These are phyloP conservation scores for Neurospora tetraspora DNA, from an alignment of 495 filamentous ascomycete genomes.

Conservation along the genomic window DNA sequence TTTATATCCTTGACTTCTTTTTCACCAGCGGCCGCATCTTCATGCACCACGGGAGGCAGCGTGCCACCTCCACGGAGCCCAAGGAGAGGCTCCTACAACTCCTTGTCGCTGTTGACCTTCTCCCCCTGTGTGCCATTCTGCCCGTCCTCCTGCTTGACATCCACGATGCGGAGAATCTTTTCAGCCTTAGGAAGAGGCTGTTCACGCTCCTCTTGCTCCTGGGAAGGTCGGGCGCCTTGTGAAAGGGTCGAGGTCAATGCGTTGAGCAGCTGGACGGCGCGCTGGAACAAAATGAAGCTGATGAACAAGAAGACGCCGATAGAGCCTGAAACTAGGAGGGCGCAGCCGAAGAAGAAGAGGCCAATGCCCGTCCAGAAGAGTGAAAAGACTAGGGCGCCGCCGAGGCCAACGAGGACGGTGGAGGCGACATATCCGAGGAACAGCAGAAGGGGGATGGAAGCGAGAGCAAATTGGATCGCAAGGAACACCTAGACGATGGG, in stretches of 20 bases:
- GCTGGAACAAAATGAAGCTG: not conserved
- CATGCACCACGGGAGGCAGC: not conserved
- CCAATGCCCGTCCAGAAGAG: conserved; percentile 53
- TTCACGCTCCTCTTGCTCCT: not conserved
- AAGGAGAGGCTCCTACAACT: not conserved
- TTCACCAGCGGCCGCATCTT: not conserved
- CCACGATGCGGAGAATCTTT: not conserved
- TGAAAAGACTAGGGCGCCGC: conserved; percentile 48
- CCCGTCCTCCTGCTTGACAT: not conserved
- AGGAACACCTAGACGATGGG: not conserved
- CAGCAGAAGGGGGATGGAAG: conserved; percentile 43
- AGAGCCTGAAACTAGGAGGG: conserved; percentile 47
- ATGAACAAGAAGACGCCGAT: conserved; percentile 43
- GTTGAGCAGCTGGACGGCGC: not conserved
- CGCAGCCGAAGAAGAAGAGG: conserved; percentile 52
- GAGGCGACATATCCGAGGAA: conserved; percentile 50
- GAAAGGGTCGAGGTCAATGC: not conserved
- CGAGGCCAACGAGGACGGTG: conserved; percentile 43
- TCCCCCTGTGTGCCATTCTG: not conserved
- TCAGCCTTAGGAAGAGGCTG: not conserved
- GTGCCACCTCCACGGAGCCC: not conserved
- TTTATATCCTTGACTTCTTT: not conserved
- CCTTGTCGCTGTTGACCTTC: not conserved
- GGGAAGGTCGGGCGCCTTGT: not conserved
- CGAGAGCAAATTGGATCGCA: not conserved